phyloP scores from a whole-genome alignment of 495 filamentous ascomycete genomes.

The Penicillium taxi region DNA sequence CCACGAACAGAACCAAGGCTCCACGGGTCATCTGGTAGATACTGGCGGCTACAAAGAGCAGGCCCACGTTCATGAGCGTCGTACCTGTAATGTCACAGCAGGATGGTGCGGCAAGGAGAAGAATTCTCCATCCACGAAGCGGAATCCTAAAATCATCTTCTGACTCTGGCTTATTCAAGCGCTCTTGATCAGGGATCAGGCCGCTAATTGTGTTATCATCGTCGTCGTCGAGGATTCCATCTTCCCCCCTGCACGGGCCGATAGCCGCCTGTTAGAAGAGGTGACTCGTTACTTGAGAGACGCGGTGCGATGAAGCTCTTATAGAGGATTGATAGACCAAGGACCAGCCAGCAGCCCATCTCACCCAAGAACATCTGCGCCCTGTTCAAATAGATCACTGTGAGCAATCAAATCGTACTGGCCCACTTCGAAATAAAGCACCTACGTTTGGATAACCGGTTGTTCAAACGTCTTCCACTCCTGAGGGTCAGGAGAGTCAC shows the following conservation, averaged over 20 bases:
- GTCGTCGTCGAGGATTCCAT: conserved; percentile 41
- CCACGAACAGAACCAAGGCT: conserved; percentile 89
- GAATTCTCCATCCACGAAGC: conserved; percentile 63
- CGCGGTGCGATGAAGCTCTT: conserved; percentile 43
- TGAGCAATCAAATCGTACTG: conserved; percentile 7
- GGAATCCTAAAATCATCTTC: conserved; percentile 42
- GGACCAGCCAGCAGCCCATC: conserved; percentile 84
- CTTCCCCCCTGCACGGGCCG: conserved; percentile 46
- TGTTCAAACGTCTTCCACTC: conserved; percentile 71
- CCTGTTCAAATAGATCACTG: conserved; percentile 15
- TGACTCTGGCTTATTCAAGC: neutral
- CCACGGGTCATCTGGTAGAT: conserved; percentile 99
- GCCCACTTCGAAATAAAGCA: neutral
- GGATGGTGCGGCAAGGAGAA: conserved; percentile 75
- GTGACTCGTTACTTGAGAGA: conserved; percentile 26
- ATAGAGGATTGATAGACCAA: conserved; percentile 58
- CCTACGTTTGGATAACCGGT: conserved; percentile 86
- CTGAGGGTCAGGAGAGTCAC: conserved; percentile 63
- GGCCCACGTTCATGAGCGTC: conserved; percentile 91
- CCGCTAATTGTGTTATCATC: conserved; percentile 30
- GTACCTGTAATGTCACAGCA: conserved; percentile 92
- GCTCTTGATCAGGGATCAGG: conserved; percentile 27
- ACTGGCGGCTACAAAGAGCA: conserved; percentile 86
- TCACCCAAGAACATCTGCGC: conserved; percentile 92
- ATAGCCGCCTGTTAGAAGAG: conserved; percentile 54